Evolutionary conservation across 805 yeast genomes (phyloP).

Genomic region (Kazachstania martiniae): DNA sequence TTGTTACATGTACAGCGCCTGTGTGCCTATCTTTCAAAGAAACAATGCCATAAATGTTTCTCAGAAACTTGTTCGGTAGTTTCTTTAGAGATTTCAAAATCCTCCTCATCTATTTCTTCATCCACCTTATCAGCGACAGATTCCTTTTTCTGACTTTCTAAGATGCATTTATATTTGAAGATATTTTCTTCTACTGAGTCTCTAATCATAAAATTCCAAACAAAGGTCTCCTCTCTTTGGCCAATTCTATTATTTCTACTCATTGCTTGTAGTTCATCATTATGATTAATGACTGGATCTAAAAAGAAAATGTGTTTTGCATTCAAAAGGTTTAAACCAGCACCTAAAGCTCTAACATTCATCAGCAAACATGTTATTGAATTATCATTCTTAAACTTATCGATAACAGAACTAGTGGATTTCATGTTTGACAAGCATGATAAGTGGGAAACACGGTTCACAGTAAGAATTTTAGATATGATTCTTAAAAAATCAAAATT

Average conservation of each 20-base stretch:
- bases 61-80: constrained; percentile 21
- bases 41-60: constrained; percentile 25
- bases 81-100: constrained; percentile 19
- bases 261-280: constrained; percentile 84
- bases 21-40: constrained; percentile 9
- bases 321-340: constrained; percentile 83
- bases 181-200: constrained; percentile 87
- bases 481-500: constrained; percentile 68
- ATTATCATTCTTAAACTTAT: constrained; percentile 48
- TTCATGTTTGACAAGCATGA: constrained; percentile 38
- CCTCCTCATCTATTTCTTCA: constrained; percentile 10
- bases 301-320: constrained; percentile 88
- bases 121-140: constrained; percentile 1
- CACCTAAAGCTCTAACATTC: constrained; percentile 78
- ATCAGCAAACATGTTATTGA: constrained; percentile 73
- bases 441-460: constrained; percentile 40
- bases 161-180: constrained; percentile 29
- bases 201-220: constrained; percentile 83
- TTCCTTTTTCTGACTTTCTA: constrained; percentile 14
- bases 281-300: constrained; percentile 84
- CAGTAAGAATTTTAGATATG: constrained; percentile 52
- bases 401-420: constrained; percentile 21
- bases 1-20: too few relatives aligned
- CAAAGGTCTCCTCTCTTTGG: constrained; percentile 67
- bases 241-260: constrained; percentile 91